phyloP scores from a whole-genome alignment of 2,329 filamentous ascomycete genomes.

The Fusarium mangiferae region DNA sequence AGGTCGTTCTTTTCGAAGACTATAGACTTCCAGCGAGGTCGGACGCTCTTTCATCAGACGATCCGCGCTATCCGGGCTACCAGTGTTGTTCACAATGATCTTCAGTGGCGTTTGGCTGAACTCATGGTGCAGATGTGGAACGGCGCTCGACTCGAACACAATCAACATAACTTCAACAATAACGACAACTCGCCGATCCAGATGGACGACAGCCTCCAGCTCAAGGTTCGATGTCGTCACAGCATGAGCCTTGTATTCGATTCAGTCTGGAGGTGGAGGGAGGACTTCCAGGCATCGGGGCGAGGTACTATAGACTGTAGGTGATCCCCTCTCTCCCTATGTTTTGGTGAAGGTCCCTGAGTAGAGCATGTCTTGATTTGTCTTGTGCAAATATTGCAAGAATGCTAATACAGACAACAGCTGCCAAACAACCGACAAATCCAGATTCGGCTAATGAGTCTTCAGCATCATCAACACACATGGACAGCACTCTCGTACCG shows the following conservation, averaged over 20 bases:
- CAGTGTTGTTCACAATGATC: slow-evolving; percentile 80
- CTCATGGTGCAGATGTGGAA: slow-evolving; percentile 92
- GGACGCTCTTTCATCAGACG: slow-evolving; percentile 75
- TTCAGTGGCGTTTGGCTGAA: slow-evolving; percentile 82
- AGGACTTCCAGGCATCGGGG: slow-evolving; percentile 78
- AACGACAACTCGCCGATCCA: slow-evolving; percentile 61
- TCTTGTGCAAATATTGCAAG: slow-evolving; percentile 32
- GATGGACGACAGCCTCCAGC: slow-evolving; percentile 77
- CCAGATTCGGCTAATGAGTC: slow-evolving; percentile 82
- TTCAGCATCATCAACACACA: slow-evolving; percentile 73
- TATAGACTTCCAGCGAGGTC: slow-evolving; percentile 75
- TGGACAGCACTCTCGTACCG: slow-evolving; percentile 68
- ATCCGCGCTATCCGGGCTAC: slow-evolving; percentile 77
- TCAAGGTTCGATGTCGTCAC: slow-evolving; percentile 85
- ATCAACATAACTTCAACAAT: slow-evolving; percentile 58
- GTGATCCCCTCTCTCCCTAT: slow-evolving; percentile 45
- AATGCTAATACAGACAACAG: slow-evolving; percentile 51
- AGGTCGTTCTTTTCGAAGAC: slow-evolving; percentile 79
- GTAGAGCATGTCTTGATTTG: slow-evolving; percentile 43
- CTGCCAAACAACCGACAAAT: slow-evolving; percentile 87
- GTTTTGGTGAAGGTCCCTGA: slow-evolving; percentile 16
- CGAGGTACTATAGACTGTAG: slow-evolving; percentile 77
- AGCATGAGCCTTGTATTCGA: slow-evolving; percentile 89
- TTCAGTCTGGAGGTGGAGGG: slow-evolving; percentile 86
- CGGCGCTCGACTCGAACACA: slow-evolving; percentile 65